phyloP scores from a whole-genome alignment of 257 asterid species.

The Salvia hispanica region DNA sequence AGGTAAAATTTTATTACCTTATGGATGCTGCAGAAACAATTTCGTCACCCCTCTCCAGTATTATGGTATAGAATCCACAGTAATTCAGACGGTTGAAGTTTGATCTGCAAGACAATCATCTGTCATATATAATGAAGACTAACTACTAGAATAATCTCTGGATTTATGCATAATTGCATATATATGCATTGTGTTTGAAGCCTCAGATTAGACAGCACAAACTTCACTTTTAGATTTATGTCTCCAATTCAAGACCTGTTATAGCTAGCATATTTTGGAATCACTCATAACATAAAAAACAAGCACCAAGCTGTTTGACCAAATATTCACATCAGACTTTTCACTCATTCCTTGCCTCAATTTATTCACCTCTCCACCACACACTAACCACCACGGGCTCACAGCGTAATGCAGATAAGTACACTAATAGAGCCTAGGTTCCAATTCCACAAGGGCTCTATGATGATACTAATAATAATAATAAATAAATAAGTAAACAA shows the following conservation, averaged over 20 bases:
- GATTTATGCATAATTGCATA: background rate
- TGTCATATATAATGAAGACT: slow-evolving; percentile 21
- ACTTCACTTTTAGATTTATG: slow-evolving; percentile 1
- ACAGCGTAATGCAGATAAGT: background rate
- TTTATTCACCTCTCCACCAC: slow-evolving; percentile 12
- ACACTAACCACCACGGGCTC: background rate
- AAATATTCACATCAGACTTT: background rate
- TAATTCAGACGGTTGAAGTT: slow-evolving; percentile 80
- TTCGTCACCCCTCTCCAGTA: slow-evolving; percentile 94
- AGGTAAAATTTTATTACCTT: slow-evolving; percentile 51
- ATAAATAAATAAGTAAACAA: no score
- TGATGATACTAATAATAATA: background rate
- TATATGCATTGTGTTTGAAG: background rate
- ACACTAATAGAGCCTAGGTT: background rate
- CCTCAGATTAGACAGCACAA: background rate
- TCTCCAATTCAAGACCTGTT: slow-evolving; percentile 21
- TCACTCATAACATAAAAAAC: background rate
- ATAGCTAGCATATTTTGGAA: slow-evolving; percentile 7
- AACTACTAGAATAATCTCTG: slow-evolving; percentile 10
- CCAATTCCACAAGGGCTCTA: slow-evolving; percentile 5
- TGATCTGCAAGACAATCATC: slow-evolving; percentile 49
- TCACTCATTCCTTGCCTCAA: slow-evolving; percentile 3
- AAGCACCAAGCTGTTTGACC: slow-evolving; percentile 4
- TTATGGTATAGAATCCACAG: slow-evolving; percentile 72
- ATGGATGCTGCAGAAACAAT: slow-evolving; percentile 77